Evolutionary conservation across 768 basidiomycete genomes (phyloP).

Genomic region (Podaxis sp.): DNA sequence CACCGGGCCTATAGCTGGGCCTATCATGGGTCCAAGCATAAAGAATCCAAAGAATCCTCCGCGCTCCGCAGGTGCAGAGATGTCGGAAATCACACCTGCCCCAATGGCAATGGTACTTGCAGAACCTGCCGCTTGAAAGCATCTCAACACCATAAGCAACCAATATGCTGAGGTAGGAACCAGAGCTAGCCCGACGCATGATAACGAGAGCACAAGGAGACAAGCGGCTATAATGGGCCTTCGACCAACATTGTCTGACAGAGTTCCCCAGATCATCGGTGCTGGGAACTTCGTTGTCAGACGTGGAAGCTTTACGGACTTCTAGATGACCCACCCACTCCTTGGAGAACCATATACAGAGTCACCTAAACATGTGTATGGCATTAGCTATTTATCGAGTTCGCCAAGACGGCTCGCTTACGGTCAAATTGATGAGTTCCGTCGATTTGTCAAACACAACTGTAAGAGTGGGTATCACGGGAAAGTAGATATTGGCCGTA

Average conservation of each 20-base stretch:
- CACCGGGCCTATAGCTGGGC: conserved; percentile 61
- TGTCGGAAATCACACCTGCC: conserved; percentile 78
- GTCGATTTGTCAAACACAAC: conserved; percentile 60
- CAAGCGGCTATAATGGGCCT: conserved; percentile 64
- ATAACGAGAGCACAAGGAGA: conserved; percentile 57
- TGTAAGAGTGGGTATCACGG: conserved; percentile 71
- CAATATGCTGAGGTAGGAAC: conserved; percentile 63
- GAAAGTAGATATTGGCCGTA: conserved; percentile 78
- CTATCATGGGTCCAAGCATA: conserved; percentile 66
- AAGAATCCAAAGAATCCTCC: conserved; percentile 77
- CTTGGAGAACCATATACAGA: conserved; percentile 74
- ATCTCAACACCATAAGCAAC: conserved; percentile 78
- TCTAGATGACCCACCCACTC: conserved; percentile 44
- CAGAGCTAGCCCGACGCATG: conserved; percentile 62
- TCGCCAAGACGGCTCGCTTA: conserved; percentile 25
- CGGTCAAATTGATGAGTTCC: conserved; percentile 77
- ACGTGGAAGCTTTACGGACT: neutral
- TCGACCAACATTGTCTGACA: conserved; percentile 67
- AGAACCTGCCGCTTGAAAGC: conserved; percentile 76
- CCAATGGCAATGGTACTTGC: conserved; percentile 79
- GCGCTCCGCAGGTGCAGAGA: conserved; percentile 69
- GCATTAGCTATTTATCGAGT: too few species aligned
- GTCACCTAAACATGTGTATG: conserved; percentile 42
- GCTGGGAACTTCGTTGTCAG: conserved; percentile 32
- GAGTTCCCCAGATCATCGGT: conserved; percentile 68